Conservation (phyloP, 192 early-diverging fungal species). For the Linnemannia zychae region DNA sequence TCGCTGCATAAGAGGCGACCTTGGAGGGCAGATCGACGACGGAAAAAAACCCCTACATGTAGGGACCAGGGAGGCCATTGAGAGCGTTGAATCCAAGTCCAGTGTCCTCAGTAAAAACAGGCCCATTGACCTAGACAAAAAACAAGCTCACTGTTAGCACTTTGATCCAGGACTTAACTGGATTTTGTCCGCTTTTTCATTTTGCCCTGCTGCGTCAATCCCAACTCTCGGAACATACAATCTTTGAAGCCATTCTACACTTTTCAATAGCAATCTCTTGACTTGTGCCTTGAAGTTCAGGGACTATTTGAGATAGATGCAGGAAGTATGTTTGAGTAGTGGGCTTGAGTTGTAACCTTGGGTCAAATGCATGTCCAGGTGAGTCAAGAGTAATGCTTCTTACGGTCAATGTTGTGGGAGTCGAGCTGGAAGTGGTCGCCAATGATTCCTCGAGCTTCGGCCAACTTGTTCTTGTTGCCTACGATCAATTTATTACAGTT, state of each 20-base stretch:
- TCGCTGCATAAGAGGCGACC: not conserved
- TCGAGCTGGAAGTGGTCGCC: constrained; percentile 72
- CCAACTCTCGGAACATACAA: constrained; percentile 36
- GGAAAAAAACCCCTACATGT: constrained; percentile 66
- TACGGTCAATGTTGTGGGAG: constrained; percentile 79
- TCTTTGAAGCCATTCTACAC: constrained; percentile 79
- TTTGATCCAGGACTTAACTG: not conserved
- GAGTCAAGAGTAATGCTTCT: constrained; percentile 9
- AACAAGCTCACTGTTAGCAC: not conserved
- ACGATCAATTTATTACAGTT: constrained; percentile 52
- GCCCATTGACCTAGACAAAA: constrained; percentile 68
- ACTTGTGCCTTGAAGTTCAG: constrained; percentile 94
- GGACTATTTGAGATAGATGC: constrained; percentile 61
- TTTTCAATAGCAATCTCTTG: constrained; percentile 85
- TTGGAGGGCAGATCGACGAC: not conserved
- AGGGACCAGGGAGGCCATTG: constrained; percentile 93
- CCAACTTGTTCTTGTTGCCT: constrained; percentile 97
- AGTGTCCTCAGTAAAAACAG: constrained; percentile 95
- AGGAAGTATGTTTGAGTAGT: not conserved
- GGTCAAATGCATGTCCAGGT: not conserved
- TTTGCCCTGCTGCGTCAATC: not conserved
- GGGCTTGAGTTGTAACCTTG: not conserved
- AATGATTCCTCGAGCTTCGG: constrained; percentile 90
- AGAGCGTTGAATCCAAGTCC: constrained; percentile 94
- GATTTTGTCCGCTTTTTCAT: not conserved